These are phyloP conservation scores for Suillus americanus DNA, from an alignment of 768 basidiomycete genomes.

Conservation along the genomic window DNA sequence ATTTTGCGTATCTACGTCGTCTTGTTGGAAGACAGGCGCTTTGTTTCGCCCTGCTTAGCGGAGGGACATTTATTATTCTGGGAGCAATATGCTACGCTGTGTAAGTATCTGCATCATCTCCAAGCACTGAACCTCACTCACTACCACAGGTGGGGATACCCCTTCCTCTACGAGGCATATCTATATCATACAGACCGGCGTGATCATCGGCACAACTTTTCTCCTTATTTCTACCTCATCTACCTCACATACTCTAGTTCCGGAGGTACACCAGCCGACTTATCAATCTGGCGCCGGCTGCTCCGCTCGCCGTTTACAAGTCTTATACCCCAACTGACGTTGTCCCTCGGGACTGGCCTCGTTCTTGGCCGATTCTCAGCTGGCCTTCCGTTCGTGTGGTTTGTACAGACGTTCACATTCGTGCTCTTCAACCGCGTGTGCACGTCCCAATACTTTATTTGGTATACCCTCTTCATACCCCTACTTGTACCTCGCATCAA, in stretches of 20 bases:
- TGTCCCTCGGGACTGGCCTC: slow-evolving; percentile 74
- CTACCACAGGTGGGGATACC: slow-evolving; percentile 80
- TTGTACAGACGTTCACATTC: slow-evolving; percentile 86
- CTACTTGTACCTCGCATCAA: slow-evolving; percentile 69
- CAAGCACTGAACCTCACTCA: slow-evolving; percentile 3
- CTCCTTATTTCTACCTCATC: slow-evolving; percentile 94
- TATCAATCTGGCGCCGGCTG: slow-evolving; percentile 40
- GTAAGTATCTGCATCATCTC: slow-evolving; percentile 44
- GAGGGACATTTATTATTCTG: slow-evolving; percentile 62
- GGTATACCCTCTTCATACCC: slow-evolving; percentile 91
- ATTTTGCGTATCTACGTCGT: slow-evolving; percentile 30
- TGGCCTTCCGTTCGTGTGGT: slow-evolving; percentile 82
- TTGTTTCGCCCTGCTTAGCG: slow-evolving; percentile 69
- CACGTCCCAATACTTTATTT: slow-evolving; percentile 97
- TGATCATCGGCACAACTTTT: slow-evolving; percentile 98
- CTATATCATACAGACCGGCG: slow-evolving; percentile 88
- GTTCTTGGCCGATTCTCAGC: slow-evolving; percentile 55
- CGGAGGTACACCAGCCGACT: slow-evolving; percentile 12
- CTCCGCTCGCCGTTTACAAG: slow-evolving; percentile 75
- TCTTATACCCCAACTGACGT: slow-evolving; percentile 79
- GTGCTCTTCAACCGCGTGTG: slow-evolving; percentile 99
- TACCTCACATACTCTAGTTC: slow-evolving; percentile 77
- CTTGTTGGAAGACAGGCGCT: slow-evolving; percentile 52
- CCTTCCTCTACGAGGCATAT: slow-evolving; percentile 90
- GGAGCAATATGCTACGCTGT: slow-evolving; percentile 69